These are phyloP conservation scores for Candida loeiensis DNA, from an alignment of 805 yeast species.

Conservation along the genomic window DNA sequence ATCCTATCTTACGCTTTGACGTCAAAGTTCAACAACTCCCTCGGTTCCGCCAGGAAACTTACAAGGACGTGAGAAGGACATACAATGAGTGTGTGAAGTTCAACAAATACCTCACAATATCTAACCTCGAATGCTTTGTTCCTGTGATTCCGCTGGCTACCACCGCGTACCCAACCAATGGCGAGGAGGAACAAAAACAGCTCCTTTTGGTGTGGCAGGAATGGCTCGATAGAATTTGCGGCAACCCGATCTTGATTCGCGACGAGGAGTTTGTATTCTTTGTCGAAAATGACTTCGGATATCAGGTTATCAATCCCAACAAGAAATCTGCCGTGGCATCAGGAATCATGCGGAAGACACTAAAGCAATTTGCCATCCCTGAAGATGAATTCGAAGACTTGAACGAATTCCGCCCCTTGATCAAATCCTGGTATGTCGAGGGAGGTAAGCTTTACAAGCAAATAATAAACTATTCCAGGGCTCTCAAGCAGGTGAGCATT, in stretches of 20 bases:
- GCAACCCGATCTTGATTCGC: slow-evolving; percentile 74
- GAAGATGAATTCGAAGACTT: slow-evolving; percentile 80
- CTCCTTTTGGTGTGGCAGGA: slow-evolving; percentile 62
- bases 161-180: slow-evolving; percentile 78
- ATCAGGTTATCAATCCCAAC: slow-evolving; percentile 57
- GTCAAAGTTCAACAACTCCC: slow-evolving; percentile 54
- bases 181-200: slow-evolving; percentile 70
- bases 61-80: slow-evolving; percentile 76
- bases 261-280: slow-evolving; percentile 88
- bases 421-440: slow-evolving; percentile 66
- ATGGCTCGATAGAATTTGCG: slow-evolving; percentile 77
- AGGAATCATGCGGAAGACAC: slow-evolving; percentile 82
- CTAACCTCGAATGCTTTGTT: slow-evolving; percentile 88
- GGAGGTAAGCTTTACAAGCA: slow-evolving; percentile 52
- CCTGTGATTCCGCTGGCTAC: slow-evolving; percentile 78
- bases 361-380: slow-evolving; percentile 90
- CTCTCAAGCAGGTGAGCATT: slow-evolving; percentile 49
- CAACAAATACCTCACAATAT: slow-evolving; percentile 71
- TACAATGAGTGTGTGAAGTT: slow-evolving; percentile 72
- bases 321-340: slow-evolving; percentile 64
- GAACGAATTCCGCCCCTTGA: slow-evolving; percentile 81
- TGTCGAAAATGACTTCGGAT: slow-evolving; percentile 70
- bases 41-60: slow-evolving; percentile 64
- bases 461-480: slow-evolving; percentile 53
- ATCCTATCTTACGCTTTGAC: slow-evolving; percentile 77